Percentiles rank a stretch among this genome's conserved stretches.
phyloP scores from a whole-genome alignment of 495 filamentous ascomycete genomes.

The Penicillium turbatum region DNA sequence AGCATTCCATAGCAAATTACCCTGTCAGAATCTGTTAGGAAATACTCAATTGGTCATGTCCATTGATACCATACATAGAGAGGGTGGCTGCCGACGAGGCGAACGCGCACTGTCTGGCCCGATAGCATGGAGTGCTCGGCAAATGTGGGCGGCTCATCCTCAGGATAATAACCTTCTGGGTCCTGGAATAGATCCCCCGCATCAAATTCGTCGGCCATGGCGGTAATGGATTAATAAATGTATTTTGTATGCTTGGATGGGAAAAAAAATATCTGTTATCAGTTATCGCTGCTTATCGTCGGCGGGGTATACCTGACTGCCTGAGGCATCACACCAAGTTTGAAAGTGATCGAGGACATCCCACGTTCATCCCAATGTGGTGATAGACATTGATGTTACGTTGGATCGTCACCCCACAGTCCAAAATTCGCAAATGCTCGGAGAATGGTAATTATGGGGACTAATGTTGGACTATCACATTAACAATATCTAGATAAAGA shows the following conservation, averaged over 20 bases:
- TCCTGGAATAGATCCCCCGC: slow-evolving; percentile 66
- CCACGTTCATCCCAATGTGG: too few relatives aligned
- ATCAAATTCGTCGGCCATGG: slow-evolving; percentile 38
- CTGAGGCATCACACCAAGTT: too few relatives aligned
- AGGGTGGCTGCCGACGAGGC: slow-evolving; percentile 84
- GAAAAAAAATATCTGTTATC: slow-evolving; percentile 16
- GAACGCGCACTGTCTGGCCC: slow-evolving; percentile 62
- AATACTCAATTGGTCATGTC: neutral
- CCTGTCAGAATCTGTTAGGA: slow-evolving; percentile 40
- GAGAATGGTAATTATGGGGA: neutral
- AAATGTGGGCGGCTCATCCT: slow-evolving; percentile 63
- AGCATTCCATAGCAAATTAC: slow-evolving; percentile 89
- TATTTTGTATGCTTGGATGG: neutral
- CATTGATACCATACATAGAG: slow-evolving; percentile 60
- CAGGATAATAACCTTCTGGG: slow-evolving; percentile 70
- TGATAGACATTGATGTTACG: neutral
- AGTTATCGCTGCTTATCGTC: slow-evolving; percentile 6
- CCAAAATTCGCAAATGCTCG: too few relatives aligned
- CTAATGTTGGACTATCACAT: neutral
- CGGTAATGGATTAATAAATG: neutral
- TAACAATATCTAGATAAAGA: too few relatives aligned
- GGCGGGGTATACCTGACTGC: neutral
- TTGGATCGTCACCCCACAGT: neutral
- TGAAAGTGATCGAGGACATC: too few relatives aligned
- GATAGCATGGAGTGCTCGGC: slow-evolving; percentile 64